Evolutionary conservation across 2,329 filamentous ascomycete species (phyloP), one percentile per base, ranked within the genome.

Genomic region (Sporothrix humicola): DNA sequence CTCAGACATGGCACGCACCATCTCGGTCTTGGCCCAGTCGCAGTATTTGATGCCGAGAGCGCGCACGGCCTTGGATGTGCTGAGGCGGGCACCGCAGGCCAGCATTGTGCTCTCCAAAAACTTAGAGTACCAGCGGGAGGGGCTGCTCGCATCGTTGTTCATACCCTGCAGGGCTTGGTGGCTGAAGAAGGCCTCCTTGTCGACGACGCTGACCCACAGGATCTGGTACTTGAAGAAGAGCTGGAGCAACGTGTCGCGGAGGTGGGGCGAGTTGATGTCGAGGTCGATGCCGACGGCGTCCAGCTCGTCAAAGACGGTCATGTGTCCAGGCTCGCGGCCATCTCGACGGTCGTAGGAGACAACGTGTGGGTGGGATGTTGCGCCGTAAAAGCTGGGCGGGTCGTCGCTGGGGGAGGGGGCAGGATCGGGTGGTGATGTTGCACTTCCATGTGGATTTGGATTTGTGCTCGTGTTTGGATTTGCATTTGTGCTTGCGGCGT

Each of bases 201-300:
- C 54, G 9, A 74, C 73, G 4, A 74, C 63, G 42, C 26, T 48
- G 15, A 69, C 73, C 73, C 73, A 74, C 26, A 74, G 63, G 8
- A 46, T 65, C 56, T 74, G 73, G 54, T 74, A 74, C 17, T 74
- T 72, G 56, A 74, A 74, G 31, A 72, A 74, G 1, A 65, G 50
- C 46, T 74, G 73, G 17, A 74, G 56, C 31, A 74, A 56, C 17
- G 71, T 65, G 15, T 48, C 69, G 20, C 73, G 73, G 31, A 74
- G 65, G 20, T 72, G 73, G 23, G 69, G 69, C 54, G 73, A 72
- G 52, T 20, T 56, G 44, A 46, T 44, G 13, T 74, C 73, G 10
- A 74, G 63, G 37, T 72, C 69, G 13, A 74, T 69, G 63, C 65
- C 69, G 20, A 74, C 50, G 1, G n/a, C 54, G 56, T 69, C 69